A percentile compares a stretch with the other conserved stretches of the same genome.
phyloP scores from a whole-genome alignment of 768 basidiomycete genomes.

The Kwoniella dejecticola region DNA sequence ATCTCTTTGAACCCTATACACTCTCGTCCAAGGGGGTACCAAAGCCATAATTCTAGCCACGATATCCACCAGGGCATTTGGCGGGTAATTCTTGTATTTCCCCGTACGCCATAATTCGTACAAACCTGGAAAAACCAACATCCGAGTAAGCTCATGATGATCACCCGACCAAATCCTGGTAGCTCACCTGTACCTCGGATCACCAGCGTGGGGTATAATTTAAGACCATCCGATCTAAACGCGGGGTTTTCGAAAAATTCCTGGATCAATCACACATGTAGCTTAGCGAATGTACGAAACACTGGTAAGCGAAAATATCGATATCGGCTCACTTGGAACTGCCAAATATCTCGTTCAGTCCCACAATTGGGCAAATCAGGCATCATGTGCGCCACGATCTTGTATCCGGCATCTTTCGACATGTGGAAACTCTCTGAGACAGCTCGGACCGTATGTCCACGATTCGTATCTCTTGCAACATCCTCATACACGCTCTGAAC shows the following conservation, averaged over 20 bases:
- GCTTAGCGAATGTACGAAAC: background rate
- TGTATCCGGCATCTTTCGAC: conserved; percentile 98
- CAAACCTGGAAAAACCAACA: conserved; percentile 32
- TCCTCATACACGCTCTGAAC: conserved; percentile 99
- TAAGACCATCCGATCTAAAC: conserved; percentile 93
- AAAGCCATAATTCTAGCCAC: conserved; percentile 93
- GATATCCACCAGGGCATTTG: conserved; percentile 97
- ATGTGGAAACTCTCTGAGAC: conserved; percentile 97
- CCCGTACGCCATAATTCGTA: conserved; percentile 96
- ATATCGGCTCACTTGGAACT: conserved; percentile 68
- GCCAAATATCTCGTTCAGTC: conserved; percentile 92
- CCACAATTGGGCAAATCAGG: conserved; percentile 98
- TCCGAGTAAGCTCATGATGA: too few species aligned
- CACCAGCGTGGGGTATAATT: conserved; percentile 97
- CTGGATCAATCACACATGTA: conserved; percentile 31
- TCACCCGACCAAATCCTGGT: too few species aligned
- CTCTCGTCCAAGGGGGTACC: conserved; percentile 97
- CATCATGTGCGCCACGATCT: conserved; percentile 99
- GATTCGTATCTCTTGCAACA: conserved; percentile 96
- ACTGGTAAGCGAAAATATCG: too few species aligned
- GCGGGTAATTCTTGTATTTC: conserved; percentile 98
- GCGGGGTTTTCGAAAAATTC: conserved; percentile 99
- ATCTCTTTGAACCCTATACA: conserved; percentile 96
- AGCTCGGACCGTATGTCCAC: conserved; percentile 96
- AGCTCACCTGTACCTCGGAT: conserved; percentile 78